A percentile compares a stretch with the other conserved stretches of the same genome.
These are phyloP conservation scores for Ophiostoma angusticollis DNA, from an alignment of 2,329 filamentous ascomycete genomes.

Conservation along the genomic window DNA sequence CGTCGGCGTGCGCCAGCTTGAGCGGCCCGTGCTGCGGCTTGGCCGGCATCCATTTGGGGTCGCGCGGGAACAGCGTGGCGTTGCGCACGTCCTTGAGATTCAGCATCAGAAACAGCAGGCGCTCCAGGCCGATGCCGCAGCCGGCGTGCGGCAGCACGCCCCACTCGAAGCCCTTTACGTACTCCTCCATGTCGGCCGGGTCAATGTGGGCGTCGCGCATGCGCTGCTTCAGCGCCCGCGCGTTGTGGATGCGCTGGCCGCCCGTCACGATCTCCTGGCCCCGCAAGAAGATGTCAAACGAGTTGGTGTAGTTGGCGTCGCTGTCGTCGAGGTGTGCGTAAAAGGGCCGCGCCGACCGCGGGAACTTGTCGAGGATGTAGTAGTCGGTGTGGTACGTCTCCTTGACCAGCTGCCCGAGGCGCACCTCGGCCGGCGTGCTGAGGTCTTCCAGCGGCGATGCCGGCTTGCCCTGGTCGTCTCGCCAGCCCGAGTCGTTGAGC, in stretches of 20 bases:
- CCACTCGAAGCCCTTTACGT: conserved; percentile 77
- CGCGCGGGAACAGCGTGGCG: conserved; percentile 74
- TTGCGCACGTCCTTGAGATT: conserved; percentile 82
- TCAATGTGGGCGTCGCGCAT: conserved; percentile 66
- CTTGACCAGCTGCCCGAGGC: conserved; percentile 71
- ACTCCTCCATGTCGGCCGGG: conserved; percentile 77
- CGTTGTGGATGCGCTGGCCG: conserved; percentile 83
- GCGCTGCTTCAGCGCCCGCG: conserved; percentile 58
- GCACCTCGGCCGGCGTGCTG: conserved; percentile 74
- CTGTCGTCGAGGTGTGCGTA: conserved; percentile 77
- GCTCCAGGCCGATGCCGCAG: conserved; percentile 80
- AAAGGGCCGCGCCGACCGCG: conserved; percentile 70
- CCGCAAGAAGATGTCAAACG: conserved; percentile 88
- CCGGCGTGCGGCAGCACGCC: conserved; percentile 83
- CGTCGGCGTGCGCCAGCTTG: conserved; percentile 71
- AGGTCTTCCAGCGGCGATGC: conserved; percentile 67
- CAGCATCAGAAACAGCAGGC: conserved; percentile 74
- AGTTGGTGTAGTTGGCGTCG: conserved; percentile 66
- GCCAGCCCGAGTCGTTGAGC: conserved; percentile 66
- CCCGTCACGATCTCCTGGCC: conserved; percentile 89
- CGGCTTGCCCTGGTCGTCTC: conserved; percentile 60
- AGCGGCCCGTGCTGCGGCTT: conserved; percentile 30
- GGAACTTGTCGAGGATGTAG: conserved; percentile 91
- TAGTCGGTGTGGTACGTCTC: conserved; percentile 82
- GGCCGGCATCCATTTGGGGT: conserved; percentile 73